Evolutionary conservation across 2,329 filamentous ascomycete genomes (phyloP).

Genomic region (Diaporthe sp.): DNA sequence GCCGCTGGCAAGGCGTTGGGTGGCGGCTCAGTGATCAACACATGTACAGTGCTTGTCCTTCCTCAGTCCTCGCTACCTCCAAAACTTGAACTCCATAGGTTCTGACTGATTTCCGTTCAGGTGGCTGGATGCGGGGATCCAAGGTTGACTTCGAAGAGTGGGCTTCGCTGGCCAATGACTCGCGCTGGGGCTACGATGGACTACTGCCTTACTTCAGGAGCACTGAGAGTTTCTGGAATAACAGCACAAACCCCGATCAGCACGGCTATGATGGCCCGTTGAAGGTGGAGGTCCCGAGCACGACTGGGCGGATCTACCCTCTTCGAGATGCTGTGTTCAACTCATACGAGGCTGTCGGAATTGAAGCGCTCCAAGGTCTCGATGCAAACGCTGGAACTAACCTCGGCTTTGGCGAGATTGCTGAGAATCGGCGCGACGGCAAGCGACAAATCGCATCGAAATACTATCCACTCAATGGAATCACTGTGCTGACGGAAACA

Average conservation of each 20-base stretch:
- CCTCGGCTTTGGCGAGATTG: slow-evolving; percentile 44
- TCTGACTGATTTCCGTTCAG: neutral
- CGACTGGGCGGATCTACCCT: slow-evolving; percentile 49
- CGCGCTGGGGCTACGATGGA: slow-evolving; percentile 54
- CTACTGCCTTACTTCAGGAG: slow-evolving; percentile 56
- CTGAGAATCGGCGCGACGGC: slow-evolving; percentile 42
- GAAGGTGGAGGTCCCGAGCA: slow-evolving; percentile 44
- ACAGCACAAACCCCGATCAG: slow-evolving; percentile 8
- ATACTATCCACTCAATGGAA: slow-evolving; percentile 33
- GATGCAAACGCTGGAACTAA: slow-evolving; percentile 43
- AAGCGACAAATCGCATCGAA: slow-evolving; percentile 39
- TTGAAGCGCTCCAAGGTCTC: slow-evolving; percentile 30
- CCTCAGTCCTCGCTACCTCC: neutral
- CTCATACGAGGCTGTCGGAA: slow-evolving; percentile 5
- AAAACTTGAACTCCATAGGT: no score
- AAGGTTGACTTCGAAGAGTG: slow-evolving; percentile 58
- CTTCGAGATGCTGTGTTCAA: slow-evolving; percentile 39
- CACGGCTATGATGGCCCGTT: slow-evolving; percentile 34
- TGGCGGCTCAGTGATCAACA: slow-evolving; percentile 53
- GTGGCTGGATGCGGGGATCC: slow-evolving; percentile 53
- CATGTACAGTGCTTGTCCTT: slow-evolving; percentile 34
- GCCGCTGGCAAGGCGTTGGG: slow-evolving; percentile 51
- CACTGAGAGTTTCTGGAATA: slow-evolving; percentile 46
- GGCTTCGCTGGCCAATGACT: slow-evolving; percentile 51
- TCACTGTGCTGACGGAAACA: slow-evolving; percentile 1